phyloP scores from a whole-genome alignment of 352 stramenopile species.

The Phytophthora lateralis region DNA sequence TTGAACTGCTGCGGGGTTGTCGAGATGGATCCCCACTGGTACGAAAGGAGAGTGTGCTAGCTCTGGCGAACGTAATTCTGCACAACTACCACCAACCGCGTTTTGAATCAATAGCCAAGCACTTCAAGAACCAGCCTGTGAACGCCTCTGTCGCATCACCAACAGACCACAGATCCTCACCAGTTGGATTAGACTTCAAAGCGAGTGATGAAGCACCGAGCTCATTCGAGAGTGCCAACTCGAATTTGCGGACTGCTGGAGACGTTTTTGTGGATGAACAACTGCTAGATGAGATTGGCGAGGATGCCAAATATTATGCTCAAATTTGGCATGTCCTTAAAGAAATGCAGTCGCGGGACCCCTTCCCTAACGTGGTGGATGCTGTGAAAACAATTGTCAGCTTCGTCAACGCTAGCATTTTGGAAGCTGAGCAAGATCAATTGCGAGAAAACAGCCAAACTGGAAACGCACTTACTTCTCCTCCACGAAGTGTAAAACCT shows the following conservation, averaged over 20 bases:
- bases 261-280: conserved; percentile 54
- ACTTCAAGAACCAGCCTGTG: conserved; percentile 69
- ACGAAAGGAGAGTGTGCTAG: conserved; percentile 81
- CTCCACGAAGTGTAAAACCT: conserved; percentile 30
- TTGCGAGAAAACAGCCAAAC: conserved; percentile 40
- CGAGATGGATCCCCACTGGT: conserved; percentile 87
- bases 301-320: conserved; percentile 83
- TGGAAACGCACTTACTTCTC: conserved; percentile 32
- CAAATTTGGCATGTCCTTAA: conserved; percentile 88
- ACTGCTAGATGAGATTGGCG: conserved; percentile 47
- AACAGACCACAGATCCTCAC: conserved; percentile 4
- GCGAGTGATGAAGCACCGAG: conserved; percentile 17
- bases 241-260: conserved; percentile 11
- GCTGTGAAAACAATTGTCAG: conserved; percentile 72
- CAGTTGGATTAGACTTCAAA: conserved; percentile 12
- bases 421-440: conserved; percentile 61
- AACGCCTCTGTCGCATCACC: conserved; percentile 5
- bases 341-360: conserved; percentile 86
- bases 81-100: conserved; percentile 86
- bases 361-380: conserved; percentile 76
- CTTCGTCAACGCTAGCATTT: conserved; percentile 61
- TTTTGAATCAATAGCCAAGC: conserved; percentile 85
- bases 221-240: conserved; percentile 13
- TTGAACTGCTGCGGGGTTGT: conserved; percentile 68
- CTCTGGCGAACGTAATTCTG: conserved; percentile 83